Percentiles rank a stretch among this genome's conserved stretches.
Conservation (phyloP, 352 stramenopile genomes). For the Plasmopara viticola region DNA sequence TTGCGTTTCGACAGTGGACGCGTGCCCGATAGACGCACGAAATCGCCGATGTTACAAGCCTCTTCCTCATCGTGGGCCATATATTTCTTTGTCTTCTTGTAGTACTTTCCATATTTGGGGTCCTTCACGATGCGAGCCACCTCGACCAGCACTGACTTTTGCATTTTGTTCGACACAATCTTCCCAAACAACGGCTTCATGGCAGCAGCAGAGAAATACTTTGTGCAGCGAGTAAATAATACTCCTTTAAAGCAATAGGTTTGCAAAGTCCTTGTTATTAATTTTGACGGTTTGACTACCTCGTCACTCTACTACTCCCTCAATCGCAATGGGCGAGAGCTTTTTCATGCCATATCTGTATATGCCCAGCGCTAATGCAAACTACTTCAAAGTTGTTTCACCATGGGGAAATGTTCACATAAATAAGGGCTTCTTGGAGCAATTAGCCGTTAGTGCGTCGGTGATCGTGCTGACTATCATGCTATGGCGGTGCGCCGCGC, state of each 20-base stretch:
- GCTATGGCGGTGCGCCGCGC: slow-evolving; percentile 29
- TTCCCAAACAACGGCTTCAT: slow-evolving; percentile 92
- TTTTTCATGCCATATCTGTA: slow-evolving; percentile 79
- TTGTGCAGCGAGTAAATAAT: no score
- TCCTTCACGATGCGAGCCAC: slow-evolving; percentile 92
- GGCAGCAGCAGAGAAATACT: not conserved
- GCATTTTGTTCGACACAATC: slow-evolving; percentile 95
- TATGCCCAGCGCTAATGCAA: slow-evolving; percentile 42
- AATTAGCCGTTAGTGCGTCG: slow-evolving; percentile 28
- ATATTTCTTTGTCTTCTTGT: slow-evolving; percentile 96
- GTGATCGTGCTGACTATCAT: slow-evolving; percentile 35
- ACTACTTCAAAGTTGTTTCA: slow-evolving; percentile 67
- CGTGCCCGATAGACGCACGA: slow-evolving; percentile 68
- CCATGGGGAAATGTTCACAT: slow-evolving; percentile 58
- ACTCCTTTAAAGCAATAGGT: no score
- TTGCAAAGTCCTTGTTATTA: no score
- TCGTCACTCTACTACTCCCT: no score
- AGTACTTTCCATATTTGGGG: slow-evolving; percentile 92
- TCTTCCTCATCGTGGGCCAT: slow-evolving; percentile 96
- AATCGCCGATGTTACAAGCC: slow-evolving; percentile 88
- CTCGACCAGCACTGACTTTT: slow-evolving; percentile 94
- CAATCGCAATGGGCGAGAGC: slow-evolving; percentile 17
- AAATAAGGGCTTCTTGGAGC: slow-evolving; percentile 39
- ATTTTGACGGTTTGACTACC: no score
- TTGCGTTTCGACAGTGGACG: slow-evolving; percentile 84